phyloP scores from a whole-genome alignment of 345 rosid species.

The Populus euphratica region DNA sequence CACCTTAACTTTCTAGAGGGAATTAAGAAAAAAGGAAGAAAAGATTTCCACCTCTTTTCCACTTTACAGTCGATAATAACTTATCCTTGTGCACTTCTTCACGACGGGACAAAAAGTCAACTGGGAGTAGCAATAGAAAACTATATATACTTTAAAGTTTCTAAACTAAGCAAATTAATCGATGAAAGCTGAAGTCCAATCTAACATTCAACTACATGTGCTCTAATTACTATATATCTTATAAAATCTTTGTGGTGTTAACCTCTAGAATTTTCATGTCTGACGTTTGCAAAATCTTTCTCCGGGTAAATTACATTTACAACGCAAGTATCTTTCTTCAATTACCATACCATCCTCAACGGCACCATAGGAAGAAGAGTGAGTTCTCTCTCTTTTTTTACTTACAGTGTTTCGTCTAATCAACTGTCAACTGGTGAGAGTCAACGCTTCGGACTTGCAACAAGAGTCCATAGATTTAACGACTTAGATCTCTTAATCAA shows the following conservation, averaged over 20 bases:
- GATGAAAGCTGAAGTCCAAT: conserved; percentile 21
- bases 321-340: not conserved
- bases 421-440: not conserved
- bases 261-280: not conserved
- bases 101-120: conserved; percentile 16
- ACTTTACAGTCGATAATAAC: not conserved
- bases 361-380: not conserved
- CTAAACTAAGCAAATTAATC: conserved; percentile 15
- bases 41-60: not conserved
- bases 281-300: not conserved
- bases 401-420: not conserved
- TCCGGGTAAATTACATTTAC: not conserved
- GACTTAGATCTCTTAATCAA: not conserved
- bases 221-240: not conserved
- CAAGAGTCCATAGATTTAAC: conserved; percentile 1
- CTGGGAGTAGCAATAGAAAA: conserved; percentile 12
- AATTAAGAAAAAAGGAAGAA: not conserved
- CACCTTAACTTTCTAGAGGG: not conserved
- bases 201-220: conserved; percentile 19
- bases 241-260: conserved; percentile 4
- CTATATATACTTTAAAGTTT: not conserved
- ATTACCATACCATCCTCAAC: not conserved
- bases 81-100: conserved; percentile 19
- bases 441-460: conserved; percentile 9
- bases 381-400: not conserved